Evolutionary conservation across 306 rosid genomes (phyloP), one percentile per base, ranked within the genome.

Genomic region (Dryas octopetala): DNA sequence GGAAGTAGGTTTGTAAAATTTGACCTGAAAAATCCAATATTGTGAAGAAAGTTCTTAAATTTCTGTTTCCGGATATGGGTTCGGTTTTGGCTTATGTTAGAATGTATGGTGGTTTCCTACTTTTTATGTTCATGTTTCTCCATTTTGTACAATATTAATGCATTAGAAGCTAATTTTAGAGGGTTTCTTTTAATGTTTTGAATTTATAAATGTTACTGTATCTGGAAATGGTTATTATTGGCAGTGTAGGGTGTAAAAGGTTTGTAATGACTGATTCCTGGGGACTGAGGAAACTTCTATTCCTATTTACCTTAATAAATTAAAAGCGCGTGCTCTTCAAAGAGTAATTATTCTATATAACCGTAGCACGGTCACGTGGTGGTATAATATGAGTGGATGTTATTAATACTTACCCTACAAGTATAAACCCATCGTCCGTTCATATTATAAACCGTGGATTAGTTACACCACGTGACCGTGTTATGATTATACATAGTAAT

Each of bases 121-220:
- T 41, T 54, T 45, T 23, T 16, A 2, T 72, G 54, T 19, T 9
- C 9, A 26, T 69, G 62, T 69, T 52, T n/a, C 15, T 32, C 61
- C 74, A 69, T 26, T 49, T 53, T 51, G 52, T 70, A 23, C 32
- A 8, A 49, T 38, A 9, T 40, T 44, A 70, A 40, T 40, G 62
- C 2, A 17, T 8, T 17, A 41, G 0, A 12, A 28, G 44, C 46
- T 68, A 68, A 68, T 14, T 68, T 68, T 15, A 68, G 73, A 68
- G 38, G 32, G 38, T 41, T 62, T 49, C 16, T 5, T 28, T 60
- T 9, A 5, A 26, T 59, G 11, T 44, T 48, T 44, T 40, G 10
- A 15, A 59, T 60, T 72, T 59, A 59, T 17, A 72, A 57, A 72
- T 57, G 76, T 45, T 45, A 2, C 63, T 62, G 71, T 50, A 11